A percentile compares a stretch with the other conserved stretches of the same genome.
phyloP scores from a whole-genome alignment of 2,329 filamentous ascomycete genomes.

The Epichloe sp. region DNA sequence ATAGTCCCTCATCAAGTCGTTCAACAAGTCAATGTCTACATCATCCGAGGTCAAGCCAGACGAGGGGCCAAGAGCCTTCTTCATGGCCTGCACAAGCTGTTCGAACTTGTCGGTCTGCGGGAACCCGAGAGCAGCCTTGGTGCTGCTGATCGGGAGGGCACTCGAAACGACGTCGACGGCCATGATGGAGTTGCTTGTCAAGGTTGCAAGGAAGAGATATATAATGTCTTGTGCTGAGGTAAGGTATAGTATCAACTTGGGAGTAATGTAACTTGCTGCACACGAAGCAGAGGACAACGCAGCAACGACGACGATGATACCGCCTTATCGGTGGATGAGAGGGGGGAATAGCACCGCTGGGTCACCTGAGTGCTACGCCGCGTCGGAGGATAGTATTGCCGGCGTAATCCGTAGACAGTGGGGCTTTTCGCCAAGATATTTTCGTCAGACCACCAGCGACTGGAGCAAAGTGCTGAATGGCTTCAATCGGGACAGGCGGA shows the following conservation, averaged over 20 bases:
- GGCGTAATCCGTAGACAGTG: conserved; percentile 11
- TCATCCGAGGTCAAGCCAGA: conserved; percentile 74
- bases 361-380: conserved; percentile 13
- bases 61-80: conserved; percentile 60
- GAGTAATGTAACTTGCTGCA: not conserved
- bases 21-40: conserved; percentile 61
- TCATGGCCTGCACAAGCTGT: conserved; percentile 59
- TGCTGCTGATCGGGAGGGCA: conserved; percentile 9
- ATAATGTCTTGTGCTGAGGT: not conserved
- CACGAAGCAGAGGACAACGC: conserved; percentile 12
- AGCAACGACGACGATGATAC: conserved; percentile 7
- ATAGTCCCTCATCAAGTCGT: conserved; percentile 62
- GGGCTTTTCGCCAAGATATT: conserved; percentile 10
- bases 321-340: conserved; percentile 4
- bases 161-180: conserved; percentile 21
- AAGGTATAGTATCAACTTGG: not conserved
- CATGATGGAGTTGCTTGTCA: conserved; percentile 17
- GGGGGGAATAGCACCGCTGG: conserved; percentile 6
- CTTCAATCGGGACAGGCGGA: not conserved
- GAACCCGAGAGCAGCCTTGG: conserved; percentile 12
- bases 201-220: not conserved
- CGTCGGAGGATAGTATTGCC: conserved; percentile 18
- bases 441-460: not conserved
- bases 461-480: not conserved
- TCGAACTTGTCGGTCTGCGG: conserved; percentile 43